A percentile compares a stretch with the other conserved stretches of the same genome.
Conservation (phyloP, 345 rosid genomes). For the Viola odorata region DNA sequence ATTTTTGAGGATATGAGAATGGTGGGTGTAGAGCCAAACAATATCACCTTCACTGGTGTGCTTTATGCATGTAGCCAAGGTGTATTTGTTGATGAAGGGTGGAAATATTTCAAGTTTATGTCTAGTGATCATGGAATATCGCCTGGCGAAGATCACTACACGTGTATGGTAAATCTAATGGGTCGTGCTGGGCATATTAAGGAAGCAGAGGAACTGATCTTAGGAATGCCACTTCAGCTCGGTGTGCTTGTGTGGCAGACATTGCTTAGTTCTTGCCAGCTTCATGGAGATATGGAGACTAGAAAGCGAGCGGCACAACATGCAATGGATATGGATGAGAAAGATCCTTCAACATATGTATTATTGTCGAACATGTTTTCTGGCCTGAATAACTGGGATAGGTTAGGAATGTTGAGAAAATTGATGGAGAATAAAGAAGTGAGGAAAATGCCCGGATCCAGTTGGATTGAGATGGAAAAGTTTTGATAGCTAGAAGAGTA, state of each 20-base stretch:
- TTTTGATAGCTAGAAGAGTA: background rate
- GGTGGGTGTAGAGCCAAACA: constrained; percentile 39
- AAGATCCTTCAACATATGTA: constrained; percentile 42
- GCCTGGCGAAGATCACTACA: constrained; percentile 51
- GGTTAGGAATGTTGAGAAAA: constrained; percentile 38
- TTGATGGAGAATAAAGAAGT: constrained; percentile 41
- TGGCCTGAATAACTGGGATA: constrained; percentile 40
- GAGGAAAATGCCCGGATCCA: constrained; percentile 50
- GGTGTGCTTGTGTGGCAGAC: constrained; percentile 52
- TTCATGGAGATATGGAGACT: constrained; percentile 46
- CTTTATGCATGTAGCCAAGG: constrained; percentile 57
- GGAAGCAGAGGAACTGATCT: constrained; percentile 47
- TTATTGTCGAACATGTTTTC: constrained; percentile 50
- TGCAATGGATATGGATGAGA: constrained; percentile 31
- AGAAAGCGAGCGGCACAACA: constrained; percentile 40
- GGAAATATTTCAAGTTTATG: constrained; percentile 50
- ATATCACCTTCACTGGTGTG: constrained; percentile 37
- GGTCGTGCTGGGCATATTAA: constrained; percentile 41
- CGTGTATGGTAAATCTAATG: constrained; percentile 47
- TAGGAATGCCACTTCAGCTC: constrained; percentile 39
- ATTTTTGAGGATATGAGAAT: constrained; percentile 39
- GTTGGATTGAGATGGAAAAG: constrained; percentile 38
- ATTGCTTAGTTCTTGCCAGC: constrained; percentile 40
- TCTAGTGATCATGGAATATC: constrained; percentile 30
- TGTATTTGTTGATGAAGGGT: constrained; percentile 40